Evolutionary conservation across 2,329 filamentous ascomycete genomes (phyloP).

Genomic region (Fusarium bactridioides): DNA sequence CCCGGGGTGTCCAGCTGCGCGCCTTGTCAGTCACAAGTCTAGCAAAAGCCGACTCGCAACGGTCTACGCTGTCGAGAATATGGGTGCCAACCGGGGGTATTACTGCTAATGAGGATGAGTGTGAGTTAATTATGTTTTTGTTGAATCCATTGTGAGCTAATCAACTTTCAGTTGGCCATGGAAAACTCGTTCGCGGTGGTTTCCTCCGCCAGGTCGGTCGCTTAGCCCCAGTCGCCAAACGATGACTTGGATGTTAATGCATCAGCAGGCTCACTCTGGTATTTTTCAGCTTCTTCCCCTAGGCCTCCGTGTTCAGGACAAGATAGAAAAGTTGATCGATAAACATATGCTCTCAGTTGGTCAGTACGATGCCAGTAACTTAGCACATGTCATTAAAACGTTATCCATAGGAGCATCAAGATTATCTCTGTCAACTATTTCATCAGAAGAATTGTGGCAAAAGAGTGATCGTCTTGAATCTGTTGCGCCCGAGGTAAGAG

Average conservation of each 20-base stretch:
- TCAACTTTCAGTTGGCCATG: slow-evolving; percentile 63
- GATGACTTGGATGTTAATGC: slow-evolving; percentile 3
- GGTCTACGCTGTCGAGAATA: slow-evolving; percentile 68
- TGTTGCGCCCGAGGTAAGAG: slow-evolving; percentile 72
- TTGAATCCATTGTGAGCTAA: slow-evolving; percentile 24
- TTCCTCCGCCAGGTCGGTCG: slow-evolving; percentile 79
- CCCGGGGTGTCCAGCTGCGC: slow-evolving; percentile 22
- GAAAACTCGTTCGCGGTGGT: slow-evolving; percentile 73
- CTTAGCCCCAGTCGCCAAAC: slow-evolving; percentile 21
- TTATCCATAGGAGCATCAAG: slow-evolving; percentile 73
- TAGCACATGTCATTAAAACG: slow-evolving; percentile 3
- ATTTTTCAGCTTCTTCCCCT: slow-evolving; percentile 93
- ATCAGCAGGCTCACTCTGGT: slow-evolving; percentile 76
- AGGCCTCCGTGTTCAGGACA: slow-evolving; percentile 85
- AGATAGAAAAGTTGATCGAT: slow-evolving; percentile 85
- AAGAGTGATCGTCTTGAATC: slow-evolving; percentile 81
- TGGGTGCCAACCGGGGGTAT: slow-evolving; percentile 83
- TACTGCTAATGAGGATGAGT: slow-evolving; percentile 62
- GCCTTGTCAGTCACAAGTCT: slow-evolving; percentile 33
- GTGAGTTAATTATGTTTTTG: slow-evolving; percentile 44
- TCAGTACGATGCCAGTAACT: slow-evolving; percentile 44
- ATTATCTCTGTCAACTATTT: slow-evolving; percentile 83
- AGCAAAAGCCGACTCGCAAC: slow-evolving; percentile 47
- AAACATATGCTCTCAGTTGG: slow-evolving; percentile 84
- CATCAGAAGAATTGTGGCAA: slow-evolving; percentile 84